Percentiles rank a stretch among this genome's conserved stretches.
phyloP scores from a whole-genome alignment of 129 eudicot genomes.

The Flaveria sonorensis region DNA sequence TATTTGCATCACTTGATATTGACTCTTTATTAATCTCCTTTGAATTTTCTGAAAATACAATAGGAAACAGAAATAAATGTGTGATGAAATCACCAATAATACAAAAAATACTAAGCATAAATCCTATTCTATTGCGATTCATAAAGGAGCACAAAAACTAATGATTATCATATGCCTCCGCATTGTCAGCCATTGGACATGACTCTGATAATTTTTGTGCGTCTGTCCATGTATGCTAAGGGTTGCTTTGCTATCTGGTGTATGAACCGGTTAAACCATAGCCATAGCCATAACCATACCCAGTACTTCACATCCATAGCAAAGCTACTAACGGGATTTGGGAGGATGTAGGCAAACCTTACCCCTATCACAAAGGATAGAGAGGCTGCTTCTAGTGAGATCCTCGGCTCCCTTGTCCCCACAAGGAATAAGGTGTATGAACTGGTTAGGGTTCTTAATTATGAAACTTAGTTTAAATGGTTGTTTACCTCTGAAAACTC shows the following conservation, averaged over 20 bases:
- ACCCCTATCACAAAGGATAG: no score
- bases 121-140: constrained; percentile 8
- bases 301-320: no score
- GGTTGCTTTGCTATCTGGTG: neutral
- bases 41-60: constrained; percentile 55
- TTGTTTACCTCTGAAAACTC: constrained; percentile 2
- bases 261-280: neutral
- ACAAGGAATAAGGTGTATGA: no score
- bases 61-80: constrained; percentile 15
- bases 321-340: no score
- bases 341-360: no score
- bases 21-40: constrained; percentile 54
- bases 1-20: constrained; percentile 44
- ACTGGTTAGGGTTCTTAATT: neutral
- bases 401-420: no score
- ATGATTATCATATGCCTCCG: neutral
- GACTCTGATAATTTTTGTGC: neutral
- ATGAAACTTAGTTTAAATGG: neutral
- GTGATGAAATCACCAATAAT: neutral
- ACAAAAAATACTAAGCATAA: constrained; percentile 17
- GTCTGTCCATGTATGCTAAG: constrained; percentile 8
- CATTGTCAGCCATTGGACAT: constrained; percentile 7
- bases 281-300: no score
- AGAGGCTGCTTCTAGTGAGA: no score
- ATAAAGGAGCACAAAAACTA: constrained; percentile 1